phyloP scores from a whole-genome alignment of 768 basidiomycete species.

The Suillus discolor region DNA sequence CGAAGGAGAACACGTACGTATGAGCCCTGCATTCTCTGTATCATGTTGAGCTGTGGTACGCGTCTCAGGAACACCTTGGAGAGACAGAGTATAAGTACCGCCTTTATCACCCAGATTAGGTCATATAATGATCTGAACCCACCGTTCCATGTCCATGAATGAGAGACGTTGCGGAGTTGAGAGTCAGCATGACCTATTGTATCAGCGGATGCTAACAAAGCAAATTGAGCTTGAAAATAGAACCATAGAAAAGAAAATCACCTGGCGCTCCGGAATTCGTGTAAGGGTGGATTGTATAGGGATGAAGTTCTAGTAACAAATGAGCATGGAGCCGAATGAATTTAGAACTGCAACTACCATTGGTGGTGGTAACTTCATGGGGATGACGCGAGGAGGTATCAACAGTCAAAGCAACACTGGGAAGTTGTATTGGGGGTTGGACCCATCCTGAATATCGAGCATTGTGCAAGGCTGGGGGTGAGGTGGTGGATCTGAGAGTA shows the following conservation, averaged over 20 bases:
- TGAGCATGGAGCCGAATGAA: neutral
- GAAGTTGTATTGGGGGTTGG: neutral
- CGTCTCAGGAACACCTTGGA: neutral
- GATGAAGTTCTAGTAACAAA: neutral
- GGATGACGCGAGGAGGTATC: neutral
- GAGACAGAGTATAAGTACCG: neutral
- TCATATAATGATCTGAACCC: neutral
- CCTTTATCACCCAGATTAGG: neutral
- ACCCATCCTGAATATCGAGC: slow-evolving; percentile 3
- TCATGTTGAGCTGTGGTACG: neutral
- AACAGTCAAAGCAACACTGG: neutral
- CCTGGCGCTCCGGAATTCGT: neutral
- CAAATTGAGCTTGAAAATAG: too few species aligned
- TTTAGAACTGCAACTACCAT: neutral
- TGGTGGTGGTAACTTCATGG: neutral
- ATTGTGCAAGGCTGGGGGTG: neutral
- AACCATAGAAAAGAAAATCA: neutral
- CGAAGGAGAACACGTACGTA: neutral
- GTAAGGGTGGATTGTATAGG: neutral
- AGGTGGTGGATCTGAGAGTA: neutral
- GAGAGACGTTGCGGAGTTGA: neutral
- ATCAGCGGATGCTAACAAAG: neutral
- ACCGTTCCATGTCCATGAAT: neutral
- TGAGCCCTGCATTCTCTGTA: neutral
- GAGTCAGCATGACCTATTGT: neutral